Evolutionary conservation across 306 rosid genomes (phyloP).

Genomic region (Fragaria ananassa): DNA sequence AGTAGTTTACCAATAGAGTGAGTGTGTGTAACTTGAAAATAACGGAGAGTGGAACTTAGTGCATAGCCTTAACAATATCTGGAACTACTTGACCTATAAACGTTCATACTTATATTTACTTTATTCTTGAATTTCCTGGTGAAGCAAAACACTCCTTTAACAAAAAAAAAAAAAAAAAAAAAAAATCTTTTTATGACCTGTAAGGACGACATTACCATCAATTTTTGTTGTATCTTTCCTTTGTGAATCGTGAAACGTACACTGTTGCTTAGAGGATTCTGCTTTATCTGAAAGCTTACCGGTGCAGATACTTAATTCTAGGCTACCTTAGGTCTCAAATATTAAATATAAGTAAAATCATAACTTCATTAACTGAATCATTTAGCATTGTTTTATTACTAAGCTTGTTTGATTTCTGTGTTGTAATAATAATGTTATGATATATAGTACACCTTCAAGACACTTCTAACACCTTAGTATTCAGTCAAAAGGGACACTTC

Average conservation of each 20-base stretch:
- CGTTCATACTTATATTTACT: not conserved
- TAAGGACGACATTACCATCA: not conserved
- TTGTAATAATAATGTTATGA: not conserved
- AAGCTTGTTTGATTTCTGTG: not conserved
- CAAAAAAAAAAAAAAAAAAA: no score
- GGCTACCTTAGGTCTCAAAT: constrained; percentile 1
- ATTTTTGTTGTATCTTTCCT: constrained; percentile 6
- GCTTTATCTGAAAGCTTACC: not conserved
- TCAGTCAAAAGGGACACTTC: constrained; percentile 86
- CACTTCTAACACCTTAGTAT: constrained; percentile 22
- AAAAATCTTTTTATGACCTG: not conserved
- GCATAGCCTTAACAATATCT: not conserved
- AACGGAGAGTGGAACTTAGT: not conserved
- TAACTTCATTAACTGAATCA: not conserved
- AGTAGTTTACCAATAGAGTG: not conserved
- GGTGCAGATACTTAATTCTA: not conserved
- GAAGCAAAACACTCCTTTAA: not conserved
- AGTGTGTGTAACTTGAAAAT: not conserved
- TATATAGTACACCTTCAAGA: not conserved
- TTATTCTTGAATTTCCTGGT: not conserved
- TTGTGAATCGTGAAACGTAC: not conserved
- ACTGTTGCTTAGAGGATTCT: not conserved
- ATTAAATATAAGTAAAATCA: not conserved
- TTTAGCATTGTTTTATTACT: not conserved
- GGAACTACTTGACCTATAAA: not conserved